These are phyloP conservation scores for Pezizomycotina sp. DNA, from an alignment of 2,329 filamentous ascomycete species.

Conservation along the genomic window DNA sequence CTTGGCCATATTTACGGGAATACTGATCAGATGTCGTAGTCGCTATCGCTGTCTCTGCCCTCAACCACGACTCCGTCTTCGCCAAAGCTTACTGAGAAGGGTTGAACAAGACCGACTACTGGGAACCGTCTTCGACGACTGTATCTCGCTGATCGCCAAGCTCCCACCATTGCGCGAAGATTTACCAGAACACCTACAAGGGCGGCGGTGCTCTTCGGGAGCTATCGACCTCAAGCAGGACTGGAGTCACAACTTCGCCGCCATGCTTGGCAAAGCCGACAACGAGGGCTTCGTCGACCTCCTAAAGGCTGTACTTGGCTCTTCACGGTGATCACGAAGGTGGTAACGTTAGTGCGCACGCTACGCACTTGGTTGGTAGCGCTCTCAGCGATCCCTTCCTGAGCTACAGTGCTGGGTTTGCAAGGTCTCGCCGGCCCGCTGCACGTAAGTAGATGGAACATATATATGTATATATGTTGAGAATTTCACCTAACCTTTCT, in stretches of 20 bases:
- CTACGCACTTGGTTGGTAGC: conserved; percentile 87
- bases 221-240: conserved; percentile 71
- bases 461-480: not conserved
- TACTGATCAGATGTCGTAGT: conserved; percentile 29
- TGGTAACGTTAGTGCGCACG: conserved; percentile 89
- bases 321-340: conserved; percentile 97
- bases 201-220: conserved; percentile 54
- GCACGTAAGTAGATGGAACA: too few relatives aligned
- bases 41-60: conserved; percentile 81
- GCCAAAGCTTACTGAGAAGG: conserved; percentile 84
- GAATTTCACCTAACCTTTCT: conserved; percentile 4
- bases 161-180: conserved; percentile 93
- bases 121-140: conserved; percentile 94
- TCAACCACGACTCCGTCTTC: conserved; percentile 88
- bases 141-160: conserved; percentile 84
- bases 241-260: conserved; percentile 97
- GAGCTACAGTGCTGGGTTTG: conserved; percentile 85
- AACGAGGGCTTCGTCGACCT: conserved; percentile 93
- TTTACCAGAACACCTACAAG: conserved; percentile 82
- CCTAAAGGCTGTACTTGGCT: conserved; percentile 78
- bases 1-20: not conserved
- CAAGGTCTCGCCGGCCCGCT: conserved; percentile 90
- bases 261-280: conserved; percentile 80
- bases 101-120: conserved; percentile 90
- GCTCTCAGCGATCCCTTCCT: conserved; percentile 90